Evolutionary conservation across 2,329 filamentous ascomycete species (phyloP), one percentile per base, ranked within the genome.

Genomic region (Daldinia sp.): DNA sequence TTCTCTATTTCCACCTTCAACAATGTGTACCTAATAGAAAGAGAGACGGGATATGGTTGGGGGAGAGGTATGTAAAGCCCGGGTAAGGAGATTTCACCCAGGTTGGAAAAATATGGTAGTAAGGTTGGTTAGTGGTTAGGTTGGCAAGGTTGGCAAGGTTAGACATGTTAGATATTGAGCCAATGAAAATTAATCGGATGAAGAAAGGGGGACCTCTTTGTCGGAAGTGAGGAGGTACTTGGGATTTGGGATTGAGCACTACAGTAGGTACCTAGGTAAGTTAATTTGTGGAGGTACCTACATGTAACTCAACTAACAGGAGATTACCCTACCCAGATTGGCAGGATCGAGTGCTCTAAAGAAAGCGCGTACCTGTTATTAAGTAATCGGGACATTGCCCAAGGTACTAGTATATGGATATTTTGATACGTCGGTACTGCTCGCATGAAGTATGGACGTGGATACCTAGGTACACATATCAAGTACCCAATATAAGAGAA

Each of bases 301-400:
- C 49, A n/a, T n/a, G n/a, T n/a, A n/a, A n/a, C n/a, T n/a, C n/a
- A n/a, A n/a, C 47, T 34, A 56, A 29, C 48, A 57, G 30, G 62
- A 64, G 53, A 64, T 64, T 64, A 64, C 49, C 58, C 50, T 61
- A 53, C 47, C 62, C 62, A 58, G 32, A 35, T n/a, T 35, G 32
- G 2, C n/a, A 17, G 30, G 30, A 61, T 45, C 45, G 19, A 34
- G 58, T 27, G 7, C 17, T 23, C n/a, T 48, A 7, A 29, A 15
- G 45, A 48, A 48, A 30, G 50, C 41, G 23, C 32, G 51, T 60
- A 49, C 35, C 41, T 11, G 13, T n/a, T 23, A 29, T 54, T 54
- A 43, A 37, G 37, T 29, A 59, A 32, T 48, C 27, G 27, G 11
- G 43, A n/a, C n/a, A n/a, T n/a, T n/a, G n/a, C n/a, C n/a, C n/a